Evolutionary conservation across 1,284 basidiomycete species (phyloP), one percentile per base, ranked within the genome.

Genomic region (Moesziomyces sp.): DNA sequence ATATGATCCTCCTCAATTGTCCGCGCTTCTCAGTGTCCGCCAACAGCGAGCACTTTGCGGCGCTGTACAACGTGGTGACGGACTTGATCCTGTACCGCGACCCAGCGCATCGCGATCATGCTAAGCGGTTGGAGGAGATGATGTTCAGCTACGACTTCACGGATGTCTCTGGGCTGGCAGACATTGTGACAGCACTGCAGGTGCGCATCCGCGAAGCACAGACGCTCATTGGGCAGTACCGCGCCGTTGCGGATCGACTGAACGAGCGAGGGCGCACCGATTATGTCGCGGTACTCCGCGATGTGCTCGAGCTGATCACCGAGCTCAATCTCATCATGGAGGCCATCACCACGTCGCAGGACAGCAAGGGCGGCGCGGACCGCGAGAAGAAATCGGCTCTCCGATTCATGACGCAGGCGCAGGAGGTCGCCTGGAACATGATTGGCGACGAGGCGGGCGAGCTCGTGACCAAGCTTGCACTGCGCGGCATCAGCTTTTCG

Each of bases 401-500:
- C 42, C 88, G 93, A 44, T 85, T 97, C 24, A 91, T 93, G 74
- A 90, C 93, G 0, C 90, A 90, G 6, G 93, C 94, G 0, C 89
- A 91, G 10, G 92, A 95, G 81, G 90, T 99, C 52, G 93, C 93
- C 0, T 99, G 95, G 94, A 89, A 89, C 74, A 97, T 99, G 93
- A 86, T 97, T 38, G 92, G 93, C 70, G 88, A 90, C 58, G 85
- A 89, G 23, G 76, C 74, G 40, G 88, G 88, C 46, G 89, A 91
- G 52, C 88, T 95, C 34, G 87, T 98, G 1, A 91, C 93, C 30
- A 97, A 97, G 85, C 87, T 97, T 49, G 91, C 92, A 18, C 88
- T 97, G 57, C 89, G 90, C 52, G 88, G 90, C 62, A 91, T 92
- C 72, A 87, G 92, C 73, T 95, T 92, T 84, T 89, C 89, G 46